These are phyloP conservation scores for Setaria italica DNA, from an alignment of 202 grass and related monocot genomes.

Conservation along the genomic window DNA sequence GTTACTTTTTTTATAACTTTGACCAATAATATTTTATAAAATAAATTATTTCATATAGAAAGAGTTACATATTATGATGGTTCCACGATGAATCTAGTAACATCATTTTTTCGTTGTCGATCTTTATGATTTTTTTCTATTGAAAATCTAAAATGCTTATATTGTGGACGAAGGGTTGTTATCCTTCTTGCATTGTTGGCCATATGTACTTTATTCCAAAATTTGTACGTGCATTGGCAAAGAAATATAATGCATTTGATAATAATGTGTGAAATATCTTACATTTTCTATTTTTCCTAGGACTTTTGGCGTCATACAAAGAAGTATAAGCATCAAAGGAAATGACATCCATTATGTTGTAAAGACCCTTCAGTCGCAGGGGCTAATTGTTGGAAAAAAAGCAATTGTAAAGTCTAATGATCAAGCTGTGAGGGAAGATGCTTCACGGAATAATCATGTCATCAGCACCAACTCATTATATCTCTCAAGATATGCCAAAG, in stretches of 20 bases:
- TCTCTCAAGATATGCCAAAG: conserved; percentile 78
- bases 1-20: too few relatives aligned
- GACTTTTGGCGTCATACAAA: conserved; percentile 79
- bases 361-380: conserved; percentile 69
- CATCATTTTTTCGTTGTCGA: too few relatives aligned
- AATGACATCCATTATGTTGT: conserved; percentile 89
- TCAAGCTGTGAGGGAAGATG: conserved; percentile 46
- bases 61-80: too few relatives aligned
- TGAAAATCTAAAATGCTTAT: too few relatives aligned
- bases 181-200: too few relatives aligned
- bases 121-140: too few relatives aligned
- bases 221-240: too few relatives aligned
- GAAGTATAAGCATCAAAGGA: conserved; percentile 62
- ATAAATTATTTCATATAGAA: too few relatives aligned
- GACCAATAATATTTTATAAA: too few relatives aligned
- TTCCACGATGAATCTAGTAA: too few relatives aligned
- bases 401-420: conserved; percentile 79
- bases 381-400: conserved; percentile 74
- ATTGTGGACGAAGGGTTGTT: too few relatives aligned
- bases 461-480: conserved; percentile 79
- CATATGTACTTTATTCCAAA: too few relatives aligned
- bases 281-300: conserved; percentile 50
- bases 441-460: conserved; percentile 55
- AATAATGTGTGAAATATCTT: background rate
- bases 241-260: background rate